A percentile compares a stretch with the other conserved stretches of the same genome.
phyloP scores from a whole-genome alignment of 2,329 filamentous ascomycete species.

The Phaeosphaeriaceae sp. region DNA sequence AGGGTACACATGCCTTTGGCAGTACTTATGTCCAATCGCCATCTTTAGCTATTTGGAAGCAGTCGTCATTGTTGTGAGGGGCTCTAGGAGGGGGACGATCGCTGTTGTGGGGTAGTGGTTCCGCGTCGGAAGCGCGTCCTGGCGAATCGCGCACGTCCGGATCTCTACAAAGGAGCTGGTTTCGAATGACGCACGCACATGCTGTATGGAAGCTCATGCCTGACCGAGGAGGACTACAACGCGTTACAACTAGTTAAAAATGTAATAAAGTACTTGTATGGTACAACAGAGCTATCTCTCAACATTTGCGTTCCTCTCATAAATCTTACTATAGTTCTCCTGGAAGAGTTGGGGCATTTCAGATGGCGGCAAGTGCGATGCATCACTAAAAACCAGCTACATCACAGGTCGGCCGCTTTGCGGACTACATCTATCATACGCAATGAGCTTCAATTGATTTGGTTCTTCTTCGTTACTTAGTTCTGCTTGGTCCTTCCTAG shows the following conservation, averaged over 20 bases:
- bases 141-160: background rate
- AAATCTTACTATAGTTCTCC: too few relatives aligned
- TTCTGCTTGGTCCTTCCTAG: background rate
- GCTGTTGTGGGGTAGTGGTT: conserved; percentile 24
- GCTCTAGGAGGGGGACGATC: conserved; percentile 19
- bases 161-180: background rate
- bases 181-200: background rate
- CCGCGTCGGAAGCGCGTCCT: conserved; percentile 8
- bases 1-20: background rate
- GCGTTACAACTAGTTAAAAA: too few relatives aligned
- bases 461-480: background rate
- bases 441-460: too few relatives aligned
- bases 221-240: too few relatives aligned
- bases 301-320: too few relatives aligned
- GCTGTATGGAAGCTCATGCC: too few relatives aligned
- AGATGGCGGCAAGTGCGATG: too few relatives aligned
- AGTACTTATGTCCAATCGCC: conserved; percentile 4
- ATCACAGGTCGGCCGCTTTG: too few relatives aligned
- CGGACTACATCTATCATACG: too few relatives aligned
- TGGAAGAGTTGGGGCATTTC: too few relatives aligned
- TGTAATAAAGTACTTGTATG: too few relatives aligned
- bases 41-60: conserved; percentile 10
- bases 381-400: background rate
- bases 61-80: conserved; percentile 30
- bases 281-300: too few relatives aligned